These are phyloP conservation scores for Vitis riparia DNA, from an alignment of 164 flowering plant species.

Conservation along the genomic window DNA sequence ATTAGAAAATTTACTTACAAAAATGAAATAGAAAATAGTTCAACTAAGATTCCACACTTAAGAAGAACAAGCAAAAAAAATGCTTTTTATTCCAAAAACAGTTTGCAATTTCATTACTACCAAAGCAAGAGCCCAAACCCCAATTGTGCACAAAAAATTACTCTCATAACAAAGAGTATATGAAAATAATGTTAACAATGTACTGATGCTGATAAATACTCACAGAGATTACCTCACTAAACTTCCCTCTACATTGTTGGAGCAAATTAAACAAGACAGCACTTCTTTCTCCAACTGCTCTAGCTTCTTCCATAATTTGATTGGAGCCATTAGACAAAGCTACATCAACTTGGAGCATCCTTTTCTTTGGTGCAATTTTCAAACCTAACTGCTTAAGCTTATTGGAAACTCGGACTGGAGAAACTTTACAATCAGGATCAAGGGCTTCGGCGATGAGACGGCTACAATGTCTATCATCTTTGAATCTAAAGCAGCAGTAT, in stretches of 20 bases:
- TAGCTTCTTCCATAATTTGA: constrained; percentile 21
- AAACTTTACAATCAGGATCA: constrained; percentile 55
- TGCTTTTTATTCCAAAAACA: constrained; percentile 1
- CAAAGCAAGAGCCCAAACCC: no score
- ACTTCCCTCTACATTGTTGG: constrained; percentile 23
- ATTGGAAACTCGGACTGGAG: constrained; percentile 59
- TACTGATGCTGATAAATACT: constrained; percentile 18
- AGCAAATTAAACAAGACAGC: constrained; percentile 1
- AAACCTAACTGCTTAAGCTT: constrained; percentile 69
- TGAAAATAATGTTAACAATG: neutral
- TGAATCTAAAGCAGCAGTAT: constrained; percentile 46
- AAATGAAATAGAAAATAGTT: neutral
- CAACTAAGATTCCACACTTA: neutral
- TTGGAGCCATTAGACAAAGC: constrained; percentile 14
- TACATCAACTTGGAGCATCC: constrained; percentile 15
- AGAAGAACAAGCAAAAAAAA: neutral
- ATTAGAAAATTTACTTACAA: constrained; percentile 7
- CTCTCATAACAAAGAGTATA: neutral
- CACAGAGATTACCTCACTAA: constrained; percentile 33
- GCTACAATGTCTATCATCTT: constrained; percentile 48
- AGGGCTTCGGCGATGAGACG: constrained; percentile 69
- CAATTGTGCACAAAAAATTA: neutral
- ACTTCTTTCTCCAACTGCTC: constrained; percentile 12
- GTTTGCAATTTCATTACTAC: no score
- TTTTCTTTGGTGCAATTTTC: constrained; percentile 39